Evolutionary conservation across 257 asterid species (phyloP), one percentile per base, ranked within the genome.

Genomic region (Solanum virginianum): DNA sequence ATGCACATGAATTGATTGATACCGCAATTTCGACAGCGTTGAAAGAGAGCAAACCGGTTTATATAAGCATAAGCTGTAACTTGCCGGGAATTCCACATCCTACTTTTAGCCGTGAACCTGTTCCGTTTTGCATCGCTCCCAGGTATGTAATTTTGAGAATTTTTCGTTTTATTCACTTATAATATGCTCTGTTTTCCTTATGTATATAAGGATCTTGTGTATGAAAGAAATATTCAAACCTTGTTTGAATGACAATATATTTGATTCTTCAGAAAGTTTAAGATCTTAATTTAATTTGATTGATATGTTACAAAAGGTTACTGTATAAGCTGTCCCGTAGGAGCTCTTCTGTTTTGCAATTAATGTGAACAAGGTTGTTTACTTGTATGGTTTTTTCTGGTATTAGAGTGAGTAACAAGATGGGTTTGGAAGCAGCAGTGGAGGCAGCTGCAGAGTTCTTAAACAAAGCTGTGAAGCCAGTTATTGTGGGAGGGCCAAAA

Each of bases 31-130:
- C 96, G 10, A 92, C 94, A 1, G 92, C 96, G 54, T 80, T 91
- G 88, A 92, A 92, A 83, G 96, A 92, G 81, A 88, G 96, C 45
- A 92, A 91, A 87, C 96, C 96, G 2, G 96, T 84, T 39, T 92
- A 91, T 81, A 88, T 92, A 54, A 92, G 92, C 90, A 88, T 92
- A 60, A 80, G 93, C 88, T 92, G 96, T 88, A 92, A 92, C 85
- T 84, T 92, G 82, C 87, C 96, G 5, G 96, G 88, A 80, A 87
- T 91, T 87, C 88, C 88, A 84, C 93, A 92, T 71, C 92, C 96
- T 32, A 92, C 96, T 86, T 92, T 92, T 84, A 90, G 92, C 59
- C 90, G 88, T 77, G 96, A 91, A 54, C 96, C 96, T 3, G 93
- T 92, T 65, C 96, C 93, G 4, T 92, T 88, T 85, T 89, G 11